Evolutionary conservation across 495 filamentous ascomycete species (phyloP), one percentile per base, ranked within the genome.

Genomic region (Extremus antarcticus): DNA sequence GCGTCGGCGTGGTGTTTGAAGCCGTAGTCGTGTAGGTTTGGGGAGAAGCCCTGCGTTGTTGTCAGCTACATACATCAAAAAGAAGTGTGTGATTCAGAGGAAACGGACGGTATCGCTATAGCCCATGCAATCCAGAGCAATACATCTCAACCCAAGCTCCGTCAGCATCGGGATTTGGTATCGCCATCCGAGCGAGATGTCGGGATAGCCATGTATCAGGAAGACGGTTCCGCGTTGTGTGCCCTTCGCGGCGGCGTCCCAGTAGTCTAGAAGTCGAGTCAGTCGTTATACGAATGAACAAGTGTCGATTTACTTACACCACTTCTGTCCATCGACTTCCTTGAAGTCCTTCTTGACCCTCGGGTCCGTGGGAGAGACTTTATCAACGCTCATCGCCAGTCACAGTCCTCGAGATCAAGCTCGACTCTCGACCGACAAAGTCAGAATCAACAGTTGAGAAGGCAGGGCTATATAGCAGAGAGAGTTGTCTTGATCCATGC

Each of bases 141-240:
- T 77, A 38, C 92, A 84, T 39, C 82, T 76, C 46, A 88, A 74
- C 9, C 82, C 82, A 64, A 81, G 70, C 15, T 80, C 72, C 2
- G 85, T 58, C n/a, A 94, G 73, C 67, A 79, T 71, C 8, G 88
- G 88, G 63, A 96, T 88, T 67, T 94, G 86, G 69, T 84, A 81
- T 51, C 89, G 80, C 88, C 88, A 90, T 68, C 77, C 82, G 62
- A 84, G 75, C 19, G 78, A 78, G 23, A 86, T 59, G 66, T 90
- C 85, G 1, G 86, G 81, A 65, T 74, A 87, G 53, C 81, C 81
- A 68, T 84, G 81, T 54, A 84, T 71, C n/a, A 66, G 58, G 29
- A 67, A 54, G 52, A 59, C 32, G 43, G 49, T 59, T 19, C 55
- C 60, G 19, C 43, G 47, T 39, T 55, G 23, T 19, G 39, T 17